A percentile compares a stretch with the other conserved stretches of the same genome.
phyloP scores from a whole-genome alignment of 2,329 filamentous ascomycete species.

The Magnaporthiopsis incrustans region DNA sequence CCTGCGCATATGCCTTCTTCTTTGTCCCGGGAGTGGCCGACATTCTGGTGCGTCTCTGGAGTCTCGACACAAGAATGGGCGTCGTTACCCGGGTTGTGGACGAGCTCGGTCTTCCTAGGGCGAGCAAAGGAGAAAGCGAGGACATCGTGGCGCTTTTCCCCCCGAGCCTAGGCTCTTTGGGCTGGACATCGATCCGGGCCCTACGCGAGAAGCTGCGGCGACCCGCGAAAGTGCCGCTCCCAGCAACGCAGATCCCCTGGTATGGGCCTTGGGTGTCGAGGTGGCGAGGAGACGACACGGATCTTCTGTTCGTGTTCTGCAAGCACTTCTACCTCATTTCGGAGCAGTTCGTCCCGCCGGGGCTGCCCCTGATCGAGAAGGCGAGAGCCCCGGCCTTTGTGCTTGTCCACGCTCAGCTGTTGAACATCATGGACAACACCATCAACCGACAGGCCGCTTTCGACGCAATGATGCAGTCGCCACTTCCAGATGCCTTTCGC shows the following conservation, averaged over 20 bases:
- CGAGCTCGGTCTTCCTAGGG: conserved; percentile 57
- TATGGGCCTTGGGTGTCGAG: conserved; percentile 70
- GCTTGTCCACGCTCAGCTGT: conserved; percentile 72
- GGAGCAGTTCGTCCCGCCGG: conserved; percentile 59
- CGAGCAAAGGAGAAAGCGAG: conserved; percentile 48
- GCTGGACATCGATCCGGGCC: conserved; percentile 44
- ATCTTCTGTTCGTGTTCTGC: conserved; percentile 84
- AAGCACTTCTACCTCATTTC: conserved; percentile 79
- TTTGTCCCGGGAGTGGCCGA: conserved; percentile 84
- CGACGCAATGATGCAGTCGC: conserved; percentile 34
- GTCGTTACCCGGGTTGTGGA: conserved; percentile 63
- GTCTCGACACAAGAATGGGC: conserved; percentile 48
- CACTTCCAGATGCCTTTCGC: conserved; percentile 33
- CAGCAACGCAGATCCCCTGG: conserved; percentile 71
- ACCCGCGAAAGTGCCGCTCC: conserved; percentile 36
- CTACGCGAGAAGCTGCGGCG: conserved; percentile 53
- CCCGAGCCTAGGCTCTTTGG: conserved; percentile 47
- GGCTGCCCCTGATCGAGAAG: conserved; percentile 44
- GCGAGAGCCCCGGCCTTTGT: conserved; percentile 68
- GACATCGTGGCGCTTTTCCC: conserved; percentile 65
- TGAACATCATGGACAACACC: conserved; percentile 72
- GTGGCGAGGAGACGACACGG: conserved; percentile 82
- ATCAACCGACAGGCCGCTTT: conserved; percentile 64
- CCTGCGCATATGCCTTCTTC: conserved; percentile 87
- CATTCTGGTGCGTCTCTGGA: conserved; percentile 75